Evolutionary conservation across 108 stramenopile genomes (phyloP).

Genomic region (Stephanodiscus triporus): DNA sequence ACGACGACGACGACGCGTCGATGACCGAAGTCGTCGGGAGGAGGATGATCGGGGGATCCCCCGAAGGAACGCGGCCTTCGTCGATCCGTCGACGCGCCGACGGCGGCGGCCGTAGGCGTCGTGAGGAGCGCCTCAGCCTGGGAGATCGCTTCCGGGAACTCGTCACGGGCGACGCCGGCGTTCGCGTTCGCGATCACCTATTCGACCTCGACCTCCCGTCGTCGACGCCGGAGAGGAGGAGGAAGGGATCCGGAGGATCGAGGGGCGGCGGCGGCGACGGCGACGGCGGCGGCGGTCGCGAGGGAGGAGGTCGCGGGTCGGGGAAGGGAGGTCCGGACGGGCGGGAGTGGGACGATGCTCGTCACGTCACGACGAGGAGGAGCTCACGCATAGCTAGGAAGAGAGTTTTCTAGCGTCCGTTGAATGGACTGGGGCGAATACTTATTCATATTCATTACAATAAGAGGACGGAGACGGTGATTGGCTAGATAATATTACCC

Average conservation of each 20-base stretch:
- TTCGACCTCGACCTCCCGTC: constrained; percentile 54
- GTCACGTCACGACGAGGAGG: constrained; percentile 27
- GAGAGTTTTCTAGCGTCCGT: constrained; percentile 8
- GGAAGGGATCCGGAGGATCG: not conserved
- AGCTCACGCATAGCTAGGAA: constrained; percentile 31
- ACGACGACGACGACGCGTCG: not conserved
- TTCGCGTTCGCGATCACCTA: constrained; percentile 53
- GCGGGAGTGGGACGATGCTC: constrained; percentile 8
- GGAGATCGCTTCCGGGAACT: constrained; percentile 50
- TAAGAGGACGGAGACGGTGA: not conserved
- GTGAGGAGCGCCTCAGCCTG: constrained; percentile 42
- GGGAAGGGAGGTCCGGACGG: not conserved
- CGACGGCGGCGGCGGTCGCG: not conserved
- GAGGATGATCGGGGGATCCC: not conserved
- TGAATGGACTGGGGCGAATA: not conserved
- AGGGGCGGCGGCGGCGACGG: not conserved
- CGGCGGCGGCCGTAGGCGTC: constrained; percentile 8
- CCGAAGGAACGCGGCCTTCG: not conserved
- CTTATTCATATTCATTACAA: not conserved
- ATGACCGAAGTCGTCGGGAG: not conserved
- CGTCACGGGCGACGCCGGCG: constrained; percentile 53
- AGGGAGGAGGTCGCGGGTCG: not conserved
- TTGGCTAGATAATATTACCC: not conserved
- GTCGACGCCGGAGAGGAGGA: constrained; percentile 19
- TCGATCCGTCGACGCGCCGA: not conserved